Base-by-base conservation (phyloP, 2,329 filamentous ascomycete genomes). In the Sphaceloma murrayae region DNA sequence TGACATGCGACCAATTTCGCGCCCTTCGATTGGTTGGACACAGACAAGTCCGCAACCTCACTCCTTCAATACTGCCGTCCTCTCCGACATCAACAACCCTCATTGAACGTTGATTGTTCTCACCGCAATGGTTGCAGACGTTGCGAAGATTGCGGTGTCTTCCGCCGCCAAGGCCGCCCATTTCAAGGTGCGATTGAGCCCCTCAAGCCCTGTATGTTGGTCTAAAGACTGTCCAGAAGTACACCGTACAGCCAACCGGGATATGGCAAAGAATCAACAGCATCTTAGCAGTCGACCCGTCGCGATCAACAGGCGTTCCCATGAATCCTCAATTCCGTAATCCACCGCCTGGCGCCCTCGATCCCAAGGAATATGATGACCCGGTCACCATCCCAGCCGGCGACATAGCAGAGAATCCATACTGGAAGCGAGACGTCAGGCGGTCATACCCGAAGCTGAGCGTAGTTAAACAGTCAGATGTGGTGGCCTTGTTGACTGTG, bases 371-470 rank as follows among this genome's bases (percentile, higher is more conserved):
- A 48, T 91, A 89, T 69, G 77, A 84, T 62, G 86, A 94, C 62
- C 84, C 85, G 16, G 82, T 89, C 48, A 93, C 85, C 10, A 48
- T 82, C 0, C 86, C 86, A n/a, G 84, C 86, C 2, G 85, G 75
- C 53, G 86, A 94, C 62, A 80, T 94, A 56, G 86, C 86, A 56
- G 85, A 89, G 64, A 94, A 94, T 68, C 78, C 86, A 27, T 94
- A 95, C 71, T 98, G 87, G 86, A 93, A 94, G 74, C 87, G 91
- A 58, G 91, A 98, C 60, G 65, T 70, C 49, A 83, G 91, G 56
- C 77, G 91, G 57, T 74, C 73, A 57, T 96, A 96, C 68, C 84
- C 91, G 22, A 75, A 73, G 55, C 73, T 83, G 46, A 89, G 82
- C 58, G 79, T 85, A 34, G 75, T 98, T 50, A 80, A 71, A 48